Evolutionary conservation across 306 rosid species (phyloP).

Genomic region (Cyamopsis tetragonoloba): DNA sequence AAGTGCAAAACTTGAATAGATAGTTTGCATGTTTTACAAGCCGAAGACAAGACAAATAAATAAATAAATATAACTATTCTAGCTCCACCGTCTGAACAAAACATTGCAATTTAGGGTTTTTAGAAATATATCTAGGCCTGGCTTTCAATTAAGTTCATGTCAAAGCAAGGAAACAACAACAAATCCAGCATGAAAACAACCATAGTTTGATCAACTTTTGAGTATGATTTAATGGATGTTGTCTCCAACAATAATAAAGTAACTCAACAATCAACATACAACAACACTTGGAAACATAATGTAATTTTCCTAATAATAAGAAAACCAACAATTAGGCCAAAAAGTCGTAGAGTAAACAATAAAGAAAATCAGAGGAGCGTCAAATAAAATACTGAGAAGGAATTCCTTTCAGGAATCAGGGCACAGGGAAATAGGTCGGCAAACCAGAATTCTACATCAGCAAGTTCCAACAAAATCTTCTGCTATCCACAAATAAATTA

Average conservation of each 20-base stretch:
- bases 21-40: not conserved
- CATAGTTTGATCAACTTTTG: not conserved
- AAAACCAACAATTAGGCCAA: not conserved
- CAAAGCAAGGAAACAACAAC: not conserved
- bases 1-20: not conserved
- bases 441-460: conserved; percentile 9
- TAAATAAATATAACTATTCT: not conserved
- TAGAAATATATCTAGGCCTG: not conserved
- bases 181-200: not conserved
- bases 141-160: not conserved
- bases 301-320: not conserved
- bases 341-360: not conserved
- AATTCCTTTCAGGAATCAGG: not conserved
- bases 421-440: not conserved
- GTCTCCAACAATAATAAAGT: not conserved
- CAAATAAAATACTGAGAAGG: not conserved
- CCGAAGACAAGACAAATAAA: too few relatives aligned
- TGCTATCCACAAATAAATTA: conserved; percentile 12
- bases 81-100: not conserved
- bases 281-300: not conserved
- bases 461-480: not conserved
- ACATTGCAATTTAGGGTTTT: too few relatives aligned
- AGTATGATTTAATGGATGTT: not conserved
- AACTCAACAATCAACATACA: not conserved
- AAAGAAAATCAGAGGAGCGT: not conserved